phyloP scores from a whole-genome alignment of 148 eudicot genomes.

The Salicornia ramosissima region DNA sequence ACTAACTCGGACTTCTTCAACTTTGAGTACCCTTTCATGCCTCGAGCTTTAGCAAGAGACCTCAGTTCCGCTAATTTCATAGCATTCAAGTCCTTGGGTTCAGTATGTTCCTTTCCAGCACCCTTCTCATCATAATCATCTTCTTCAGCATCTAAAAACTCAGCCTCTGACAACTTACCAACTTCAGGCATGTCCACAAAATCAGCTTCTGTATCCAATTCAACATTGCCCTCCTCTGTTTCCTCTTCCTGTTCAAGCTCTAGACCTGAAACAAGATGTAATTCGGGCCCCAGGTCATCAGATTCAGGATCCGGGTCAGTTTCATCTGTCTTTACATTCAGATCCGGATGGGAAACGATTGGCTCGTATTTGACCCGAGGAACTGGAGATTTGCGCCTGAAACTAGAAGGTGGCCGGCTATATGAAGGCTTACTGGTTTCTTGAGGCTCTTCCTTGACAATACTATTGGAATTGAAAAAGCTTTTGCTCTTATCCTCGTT shows the following conservation, averaged over 20 bases:
- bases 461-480: constrained; percentile 27
- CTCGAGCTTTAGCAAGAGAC: constrained; percentile 78
- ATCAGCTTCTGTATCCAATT: constrained; percentile 34
- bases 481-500: constrained; percentile 39
- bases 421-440: constrained; percentile 36
- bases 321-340: constrained; percentile 29
- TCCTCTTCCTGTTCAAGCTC: constrained; percentile 26
- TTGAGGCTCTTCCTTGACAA: constrained; percentile 35
- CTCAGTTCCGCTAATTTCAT: constrained; percentile 78
- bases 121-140: constrained; percentile 32
- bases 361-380: constrained; percentile 47
- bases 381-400: constrained; percentile 74
- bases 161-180: constrained; percentile 45
- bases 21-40: constrained; percentile 77
- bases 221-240: constrained; percentile 25
- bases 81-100: constrained; percentile 37
- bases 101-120: constrained; percentile 28
- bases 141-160: constrained; percentile 34
- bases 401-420: constrained; percentile 62
- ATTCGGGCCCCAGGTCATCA: constrained; percentile 26
- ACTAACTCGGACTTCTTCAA: constrained; percentile 76
- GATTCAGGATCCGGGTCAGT: constrained; percentile 27
- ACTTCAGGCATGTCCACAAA: constrained; percentile 29
- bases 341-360: constrained; percentile 19
- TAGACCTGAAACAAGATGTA: constrained; percentile 22